Base-by-base conservation (phyloP, 805 yeast genomes). In the Cyberlindnera lachancei region DNA sequence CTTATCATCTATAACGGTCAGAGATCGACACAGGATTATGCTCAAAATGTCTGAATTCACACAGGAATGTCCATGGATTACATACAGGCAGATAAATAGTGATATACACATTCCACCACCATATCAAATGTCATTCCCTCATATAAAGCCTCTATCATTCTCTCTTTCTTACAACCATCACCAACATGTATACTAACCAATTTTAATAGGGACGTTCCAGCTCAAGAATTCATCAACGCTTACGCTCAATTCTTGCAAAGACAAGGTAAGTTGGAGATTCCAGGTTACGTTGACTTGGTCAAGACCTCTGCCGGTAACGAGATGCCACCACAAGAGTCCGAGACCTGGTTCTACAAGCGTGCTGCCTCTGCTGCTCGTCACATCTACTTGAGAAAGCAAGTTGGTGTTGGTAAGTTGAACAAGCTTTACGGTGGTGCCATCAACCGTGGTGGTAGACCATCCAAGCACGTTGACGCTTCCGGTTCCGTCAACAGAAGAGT, bases 341-440 rank as follows among this genome's bases (percentile, higher is more conserved):
- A 87, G 74, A 87, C 90, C 64, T 92, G 98, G 98, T 90, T 86
- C 84, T 90, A 90, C 95, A 85, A 84, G 85, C 84, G 98, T 73
- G 94, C 98, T 60, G 98, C 98, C 62, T 90, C 98, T 42, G 87
- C 88, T 68, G 98, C 98, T 64, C 92, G 98, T 79, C 98, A 92
- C 88, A 80, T 92, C 72, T 92, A 92, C 95, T 78, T 92, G 73
- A 87, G 96, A 84, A 92, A 92, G 75, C 84, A 84, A 59, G 95
- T 92, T 60, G 98, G 98, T 83, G 94, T 90, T 58, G 98, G 98
- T 78, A 84, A 84, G 66, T 80, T 92, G 66, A 90, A 90, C 95
- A 92, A 86, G 75, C 76, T 86, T 60, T 92, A 92, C 92, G 98
- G 98, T 73, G 94, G 94, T 75, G 87, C 97, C 61, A 75, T 79